These are phyloP conservation scores for Candolleomyces eurysporus DNA, from an alignment of 768 basidiomycete genomes.

Conservation along the genomic window DNA sequence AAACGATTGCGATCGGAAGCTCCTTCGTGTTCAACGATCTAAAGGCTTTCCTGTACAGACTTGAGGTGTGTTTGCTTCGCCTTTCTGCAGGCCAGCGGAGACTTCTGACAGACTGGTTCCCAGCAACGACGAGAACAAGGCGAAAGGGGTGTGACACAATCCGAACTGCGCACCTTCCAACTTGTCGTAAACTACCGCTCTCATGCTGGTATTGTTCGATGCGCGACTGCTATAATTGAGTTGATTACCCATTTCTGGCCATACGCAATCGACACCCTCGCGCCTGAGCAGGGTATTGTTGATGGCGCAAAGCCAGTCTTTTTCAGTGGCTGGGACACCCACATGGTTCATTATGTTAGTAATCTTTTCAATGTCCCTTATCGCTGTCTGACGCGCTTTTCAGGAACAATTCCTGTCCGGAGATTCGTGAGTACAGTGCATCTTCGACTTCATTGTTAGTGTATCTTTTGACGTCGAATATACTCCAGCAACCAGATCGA, in stretches of 20 bases:
- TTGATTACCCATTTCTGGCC: slow-evolving; percentile 65
- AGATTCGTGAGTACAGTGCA: slow-evolving; percentile 21
- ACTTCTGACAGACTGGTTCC: background rate
- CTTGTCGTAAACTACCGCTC: slow-evolving; percentile 67
- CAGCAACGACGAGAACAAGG: slow-evolving; percentile 5
- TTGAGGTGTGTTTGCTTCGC: slow-evolving; percentile 47
- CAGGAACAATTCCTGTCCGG: slow-evolving; percentile 55
- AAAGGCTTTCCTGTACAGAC: slow-evolving; percentile 61
- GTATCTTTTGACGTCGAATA: background rate
- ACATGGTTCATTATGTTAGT: slow-evolving; percentile 34
- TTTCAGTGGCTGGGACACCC: slow-evolving; percentile 45
- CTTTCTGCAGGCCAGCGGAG: background rate
- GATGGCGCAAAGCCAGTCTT: slow-evolving; percentile 58
- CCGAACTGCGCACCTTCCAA: slow-evolving; percentile 43
- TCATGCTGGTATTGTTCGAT: slow-evolving; percentile 69
- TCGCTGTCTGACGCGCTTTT: too few species aligned
- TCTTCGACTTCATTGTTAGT: background rate
- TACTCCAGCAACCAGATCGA: slow-evolving; percentile 47
- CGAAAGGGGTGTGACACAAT: background rate
- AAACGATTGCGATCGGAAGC: slow-evolving; percentile 72
- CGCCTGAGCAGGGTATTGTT: slow-evolving; percentile 53
- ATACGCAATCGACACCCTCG: slow-evolving; percentile 57
- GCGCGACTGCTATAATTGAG: slow-evolving; percentile 63
- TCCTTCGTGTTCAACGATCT: slow-evolving; percentile 71
- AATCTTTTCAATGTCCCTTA: background rate